A percentile compares a stretch with the other conserved stretches of the same genome.
These are phyloP conservation scores for Claviceps sp. DNA, from an alignment of 2,329 filamentous ascomycete species.

Conservation along the genomic window DNA sequence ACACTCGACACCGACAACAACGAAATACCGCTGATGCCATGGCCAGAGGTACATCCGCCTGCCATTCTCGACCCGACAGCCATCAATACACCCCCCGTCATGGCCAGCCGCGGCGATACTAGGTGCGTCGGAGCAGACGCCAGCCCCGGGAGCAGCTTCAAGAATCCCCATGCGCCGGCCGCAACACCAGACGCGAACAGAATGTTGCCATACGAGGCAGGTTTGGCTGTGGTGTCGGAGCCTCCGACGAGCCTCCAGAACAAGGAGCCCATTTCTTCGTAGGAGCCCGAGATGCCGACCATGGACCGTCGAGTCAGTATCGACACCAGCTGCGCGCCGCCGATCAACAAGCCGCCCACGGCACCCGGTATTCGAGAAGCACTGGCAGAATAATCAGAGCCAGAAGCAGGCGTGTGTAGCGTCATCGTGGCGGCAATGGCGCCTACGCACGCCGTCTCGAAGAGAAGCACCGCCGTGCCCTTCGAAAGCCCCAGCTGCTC, in stretches of 20 bases:
- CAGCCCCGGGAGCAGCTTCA: slow-evolving; percentile 19
- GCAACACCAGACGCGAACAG: slow-evolving; percentile 40
- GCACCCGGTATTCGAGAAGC: slow-evolving; percentile 27
- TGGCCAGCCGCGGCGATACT: slow-evolving; percentile 25
- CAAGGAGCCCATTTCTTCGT: slow-evolving; percentile 45
- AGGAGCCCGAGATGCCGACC: slow-evolving; percentile 47
- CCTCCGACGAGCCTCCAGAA: slow-evolving; percentile 31
- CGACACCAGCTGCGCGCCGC: slow-evolving; percentile 42
- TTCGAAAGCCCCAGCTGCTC: slow-evolving; percentile 27
- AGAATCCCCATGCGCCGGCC: slow-evolving; percentile 29
- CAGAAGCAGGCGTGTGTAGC: slow-evolving; percentile 16
- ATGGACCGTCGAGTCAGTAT: slow-evolving; percentile 37
- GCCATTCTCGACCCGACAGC: slow-evolving; percentile 47
- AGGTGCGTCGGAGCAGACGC: slow-evolving; percentile 13
- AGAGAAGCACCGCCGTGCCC: slow-evolving; percentile 22
- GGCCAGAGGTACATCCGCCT: slow-evolving; percentile 55
- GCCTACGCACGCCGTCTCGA: slow-evolving; percentile 28
- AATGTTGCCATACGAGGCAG: slow-evolving; percentile 27
- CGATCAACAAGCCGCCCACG: slow-evolving; percentile 45
- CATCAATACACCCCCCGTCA: slow-evolving; percentile 42
- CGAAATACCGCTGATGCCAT: slow-evolving; percentile 56
- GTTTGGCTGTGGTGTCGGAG: slow-evolving; percentile 12
- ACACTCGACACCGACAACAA: slow-evolving; percentile 48
- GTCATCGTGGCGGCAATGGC: slow-evolving; percentile 26
- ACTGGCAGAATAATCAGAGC: slow-evolving; percentile 14